Evolutionary conservation across 2,329 filamentous ascomycete species (phyloP).

Genomic region (Endocalyx cinctus): DNA sequence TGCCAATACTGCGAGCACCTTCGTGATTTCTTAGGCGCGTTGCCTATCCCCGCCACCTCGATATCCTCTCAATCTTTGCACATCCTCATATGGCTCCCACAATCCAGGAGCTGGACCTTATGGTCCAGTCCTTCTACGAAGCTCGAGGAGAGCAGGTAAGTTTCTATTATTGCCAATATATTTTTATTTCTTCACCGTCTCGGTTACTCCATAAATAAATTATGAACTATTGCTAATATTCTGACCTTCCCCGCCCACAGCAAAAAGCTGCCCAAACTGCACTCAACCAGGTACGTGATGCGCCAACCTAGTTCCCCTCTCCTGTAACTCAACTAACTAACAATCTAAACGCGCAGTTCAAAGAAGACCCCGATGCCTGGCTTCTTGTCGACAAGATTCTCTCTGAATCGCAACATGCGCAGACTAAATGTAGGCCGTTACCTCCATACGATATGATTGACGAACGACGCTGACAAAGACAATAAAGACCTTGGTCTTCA

Average conservation of each 20-base stretch:
- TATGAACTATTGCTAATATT: conserved; percentile 15
- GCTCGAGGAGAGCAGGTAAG: conserved; percentile 87
- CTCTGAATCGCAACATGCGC: conserved; percentile 84
- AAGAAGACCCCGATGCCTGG: conserved; percentile 98
- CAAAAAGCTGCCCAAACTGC: conserved; percentile 95
- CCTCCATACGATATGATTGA: conserved; percentile 1
- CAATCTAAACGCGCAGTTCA: conserved; percentile 64
- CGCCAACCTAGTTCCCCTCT: conserved; percentile 10
- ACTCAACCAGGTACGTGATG: conserved; percentile 74
- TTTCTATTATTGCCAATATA: conserved; percentile 14
- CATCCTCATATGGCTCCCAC: conserved; percentile 58
- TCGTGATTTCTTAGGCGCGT: conserved; percentile 20
- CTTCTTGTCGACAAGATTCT: conserved; percentile 96
- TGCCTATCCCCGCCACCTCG: conserved; percentile 18
- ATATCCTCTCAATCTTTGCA: conserved; percentile 12
- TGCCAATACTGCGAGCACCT: conserved; percentile 15
- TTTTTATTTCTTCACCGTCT: too few relatives aligned
- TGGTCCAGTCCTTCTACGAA: conserved; percentile 96
- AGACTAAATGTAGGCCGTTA: conserved; percentile 81
- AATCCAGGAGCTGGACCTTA: conserved; percentile 93
- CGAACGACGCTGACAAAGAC: conserved; percentile 11
- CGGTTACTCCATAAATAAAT: conserved; percentile 1
- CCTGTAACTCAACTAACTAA: conserved; percentile 21
- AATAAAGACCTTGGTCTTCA: conserved; percentile 81
- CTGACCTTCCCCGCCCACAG: conserved; percentile 45